Evolutionary conservation across 129 eudicot species (phyloP), one percentile per base, ranked within the genome.

Genomic region (Lonicera japonica): DNA sequence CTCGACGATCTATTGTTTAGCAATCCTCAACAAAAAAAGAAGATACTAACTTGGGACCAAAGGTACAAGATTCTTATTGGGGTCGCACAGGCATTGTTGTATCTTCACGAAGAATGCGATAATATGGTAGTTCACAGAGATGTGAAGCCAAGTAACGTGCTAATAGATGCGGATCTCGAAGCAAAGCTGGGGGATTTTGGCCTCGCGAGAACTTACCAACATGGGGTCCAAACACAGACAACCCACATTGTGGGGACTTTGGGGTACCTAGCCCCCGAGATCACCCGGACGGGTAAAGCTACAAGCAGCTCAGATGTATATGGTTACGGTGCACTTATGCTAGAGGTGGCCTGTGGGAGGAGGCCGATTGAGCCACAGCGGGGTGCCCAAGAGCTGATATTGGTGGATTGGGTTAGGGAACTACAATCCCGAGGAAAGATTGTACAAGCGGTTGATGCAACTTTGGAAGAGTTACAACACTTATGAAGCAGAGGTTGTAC

Each of bases 41-140:
- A 56, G 58, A 10, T 22, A 21, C 52, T 56, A 20, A 66, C 75
- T 19, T 75, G 80, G 71, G 55, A 51, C 13, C 67, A 68, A 52
- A 61, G 70, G 36, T 55, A 56, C 60, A 69, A 68, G 21, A 68
- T 75, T 34, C 54, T 75, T 22, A 53, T 64, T 21, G 80, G 71
- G 15, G 74, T 75, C 2, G 80, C 80, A 56, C 74, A 45, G 43
- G 80, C 70, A 53, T 54, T 75, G 17, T 38, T 75, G 48, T 75
- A 75, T 58, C 80, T 75, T 18, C 80, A 75, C 21, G 71, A 69
- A 69, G 80, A 75, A 60, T 75, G 75, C 41, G 66, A 75, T 15
- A 70, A 64, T 4, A 60, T 59, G 36, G 71, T 58, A 19, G 56
- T 75, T 63, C 80, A 75, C 48, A 64, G 75, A 18, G 80, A 75